Base-by-base conservation (phyloP, 2,329 filamentous ascomycete genomes). In the Exutisphaerella laricina region DNA sequence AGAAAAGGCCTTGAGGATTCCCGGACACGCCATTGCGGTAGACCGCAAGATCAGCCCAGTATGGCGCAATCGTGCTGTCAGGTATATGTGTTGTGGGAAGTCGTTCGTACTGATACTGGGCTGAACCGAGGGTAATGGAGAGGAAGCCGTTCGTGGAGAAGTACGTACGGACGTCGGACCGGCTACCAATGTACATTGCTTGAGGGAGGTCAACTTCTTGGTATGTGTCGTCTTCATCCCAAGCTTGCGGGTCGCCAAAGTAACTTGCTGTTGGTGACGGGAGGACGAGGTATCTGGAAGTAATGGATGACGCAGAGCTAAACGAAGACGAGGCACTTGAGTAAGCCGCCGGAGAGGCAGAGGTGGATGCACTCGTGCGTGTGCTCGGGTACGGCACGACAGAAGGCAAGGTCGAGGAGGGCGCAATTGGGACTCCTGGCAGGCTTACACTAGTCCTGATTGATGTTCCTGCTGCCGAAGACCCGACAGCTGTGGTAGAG, bases 1-100 rank as follows among this genome's bases (percentile, higher is more conserved):
- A 66, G 39, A 54, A 66, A 39, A 65, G 60, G 10, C 63, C 62
- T 28, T 62, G 51, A 14, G 25, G 28, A 14, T 49, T 43, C 10
- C 29, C 38, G 8, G 39, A 38, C 16, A 41, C 13, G 14, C 44
- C 39, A 17, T 36, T 28, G 10, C 48, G 50, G 33, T 50, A 54
- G 9, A 62, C 45, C 41, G 54, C 57, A 3, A 61, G 50, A 41
- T 66, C 63, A 39, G 63, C 59, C 48, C 58, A 62, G 42, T 61
- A 60, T 4, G 62, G 58, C 3, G 45, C 53, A 14, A 61, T 42
- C 29, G 58, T 54, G 40, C 50, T 53, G 22, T 49, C 45, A 3
- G 62, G 60, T 7, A 64, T 41, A 17, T 48, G 29, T 20, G 39
- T 14, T 22, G 54, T 49, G 1, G 60, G 60, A 13, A 62, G 41